Conservation (phyloP, 1,284 basidiomycete species). For the Coriolopsis trogii region DNA sequence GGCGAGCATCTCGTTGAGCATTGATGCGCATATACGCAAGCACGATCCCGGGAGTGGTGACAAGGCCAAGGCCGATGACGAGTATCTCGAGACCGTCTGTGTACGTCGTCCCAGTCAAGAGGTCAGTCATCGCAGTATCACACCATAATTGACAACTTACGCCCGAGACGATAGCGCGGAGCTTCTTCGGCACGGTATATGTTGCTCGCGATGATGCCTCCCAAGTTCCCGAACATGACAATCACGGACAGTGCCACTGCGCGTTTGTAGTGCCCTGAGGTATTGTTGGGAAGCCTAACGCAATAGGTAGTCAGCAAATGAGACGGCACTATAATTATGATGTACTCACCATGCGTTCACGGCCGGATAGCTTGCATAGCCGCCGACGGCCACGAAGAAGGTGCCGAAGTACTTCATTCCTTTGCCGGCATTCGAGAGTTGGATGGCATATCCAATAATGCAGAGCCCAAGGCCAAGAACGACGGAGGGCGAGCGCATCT, state of each 20-base stretch:
- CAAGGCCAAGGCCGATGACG: conserved; percentile 66
- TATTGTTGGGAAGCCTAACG: background rate
- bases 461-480: conserved; percentile 51
- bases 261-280: background rate
- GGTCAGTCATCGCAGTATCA: too few species aligned
- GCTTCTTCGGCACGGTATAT: conserved; percentile 61
- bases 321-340: too few species aligned
- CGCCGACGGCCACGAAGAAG: conserved; percentile 60
- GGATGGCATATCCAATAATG: conserved; percentile 63
- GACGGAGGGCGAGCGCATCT: conserved; percentile 61
- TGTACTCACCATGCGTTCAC: conserved; percentile 60
- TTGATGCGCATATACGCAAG: conserved; percentile 60
- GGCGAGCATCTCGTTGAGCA: conserved; percentile 37
- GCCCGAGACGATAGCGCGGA: conserved; percentile 63
- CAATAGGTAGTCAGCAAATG: background rate
- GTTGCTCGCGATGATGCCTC: conserved; percentile 57
- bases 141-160: conserved; percentile 40
- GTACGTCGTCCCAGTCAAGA: background rate
- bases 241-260: conserved; percentile 60
- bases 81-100: conserved; percentile 66
- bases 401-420: conserved; percentile 69
- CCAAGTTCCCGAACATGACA: conserved; percentile 64
- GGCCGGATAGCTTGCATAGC: conserved; percentile 62
- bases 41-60: conserved; percentile 51
- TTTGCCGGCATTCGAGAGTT: conserved; percentile 49